Conservation (phyloP, 129 eudicot species). For the Logfia minima region DNA sequence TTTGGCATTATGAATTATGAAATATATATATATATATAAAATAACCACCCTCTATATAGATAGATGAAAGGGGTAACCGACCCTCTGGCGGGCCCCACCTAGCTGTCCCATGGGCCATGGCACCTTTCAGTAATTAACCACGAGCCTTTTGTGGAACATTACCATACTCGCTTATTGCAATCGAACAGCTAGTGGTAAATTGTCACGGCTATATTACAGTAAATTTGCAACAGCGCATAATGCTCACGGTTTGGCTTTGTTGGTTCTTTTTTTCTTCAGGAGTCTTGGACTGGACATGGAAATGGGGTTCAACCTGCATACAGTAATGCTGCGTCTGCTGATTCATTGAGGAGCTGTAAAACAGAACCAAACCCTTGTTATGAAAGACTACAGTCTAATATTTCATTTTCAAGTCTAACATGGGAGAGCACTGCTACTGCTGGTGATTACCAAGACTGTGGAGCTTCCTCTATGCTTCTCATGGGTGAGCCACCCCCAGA, state of each 20-base stretch:
- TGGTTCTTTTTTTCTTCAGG: slow-evolving; percentile 37
- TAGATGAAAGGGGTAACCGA: no score
- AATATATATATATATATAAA: no score
- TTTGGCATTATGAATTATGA: neutral
- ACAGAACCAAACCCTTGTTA: slow-evolving; percentile 67
- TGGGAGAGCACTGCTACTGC: slow-evolving; percentile 76
- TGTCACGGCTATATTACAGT: neutral
- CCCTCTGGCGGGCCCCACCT: no score
- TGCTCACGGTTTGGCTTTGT: neutral
- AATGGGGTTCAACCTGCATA: slow-evolving; percentile 51
- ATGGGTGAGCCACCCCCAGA: slow-evolving; percentile 79
- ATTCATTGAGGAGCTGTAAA: slow-evolving; percentile 70
- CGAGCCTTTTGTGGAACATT: neutral
- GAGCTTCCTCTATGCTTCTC: slow-evolving; percentile 66
- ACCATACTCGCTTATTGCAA: neutral
- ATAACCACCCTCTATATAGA: neutral
- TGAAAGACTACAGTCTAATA: slow-evolving; percentile 53
- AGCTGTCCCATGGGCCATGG: no score
- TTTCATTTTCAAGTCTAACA: slow-evolving; percentile 73
- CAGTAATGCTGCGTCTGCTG: slow-evolving; percentile 89
- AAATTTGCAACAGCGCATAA: neutral
- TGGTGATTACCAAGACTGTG: slow-evolving; percentile 90
- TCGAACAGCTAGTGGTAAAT: neutral
- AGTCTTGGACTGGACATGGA: slow-evolving; percentile 46
- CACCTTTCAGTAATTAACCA: no score